Conservation (phyloP, 1,284 basidiomycete species). For the Naganishia sp. region DNA sequence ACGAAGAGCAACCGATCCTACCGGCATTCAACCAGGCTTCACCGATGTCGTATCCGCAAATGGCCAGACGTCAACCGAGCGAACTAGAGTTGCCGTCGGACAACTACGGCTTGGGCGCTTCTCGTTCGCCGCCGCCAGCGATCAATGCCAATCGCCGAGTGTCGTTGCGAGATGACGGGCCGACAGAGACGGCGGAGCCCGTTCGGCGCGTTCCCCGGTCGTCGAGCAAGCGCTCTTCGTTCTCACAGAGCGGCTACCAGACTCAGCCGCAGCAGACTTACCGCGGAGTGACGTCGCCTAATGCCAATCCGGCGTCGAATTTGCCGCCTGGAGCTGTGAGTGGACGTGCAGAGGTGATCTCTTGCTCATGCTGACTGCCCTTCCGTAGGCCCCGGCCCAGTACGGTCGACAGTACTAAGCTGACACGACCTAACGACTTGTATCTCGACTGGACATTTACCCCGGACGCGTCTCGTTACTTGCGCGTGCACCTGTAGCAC, state of each 20-base stretch:
- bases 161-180: constrained; percentile 23
- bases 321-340: constrained; percentile 26
- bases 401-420: constrained; percentile 26
- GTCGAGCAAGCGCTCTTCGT: constrained; percentile 23
- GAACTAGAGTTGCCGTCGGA: constrained; percentile 12
- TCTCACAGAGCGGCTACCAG: constrained; percentile 23
- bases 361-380: background rate
- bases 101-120: constrained; percentile 4
- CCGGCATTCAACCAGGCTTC: constrained; percentile 24
- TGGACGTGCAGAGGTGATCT: background rate
- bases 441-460: background rate
- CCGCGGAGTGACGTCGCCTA: constrained; percentile 18
- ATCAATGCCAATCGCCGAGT: background rate
- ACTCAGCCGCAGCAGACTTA: constrained; percentile 22
- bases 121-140: constrained; percentile 15
- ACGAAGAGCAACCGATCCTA: constrained; percentile 24
- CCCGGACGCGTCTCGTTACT: background rate
- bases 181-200: constrained; percentile 23
- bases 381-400: constrained; percentile 14
- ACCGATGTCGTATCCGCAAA: constrained; percentile 5
- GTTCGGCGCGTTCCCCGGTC: constrained; percentile 20
- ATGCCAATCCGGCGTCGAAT: background rate
- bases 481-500: constrained; percentile 14
- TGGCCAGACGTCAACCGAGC: constrained; percentile 19
- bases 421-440: background rate